Conservation (phyloP, 805 yeast genomes). For the Sporopachydermia lactativora region DNA sequence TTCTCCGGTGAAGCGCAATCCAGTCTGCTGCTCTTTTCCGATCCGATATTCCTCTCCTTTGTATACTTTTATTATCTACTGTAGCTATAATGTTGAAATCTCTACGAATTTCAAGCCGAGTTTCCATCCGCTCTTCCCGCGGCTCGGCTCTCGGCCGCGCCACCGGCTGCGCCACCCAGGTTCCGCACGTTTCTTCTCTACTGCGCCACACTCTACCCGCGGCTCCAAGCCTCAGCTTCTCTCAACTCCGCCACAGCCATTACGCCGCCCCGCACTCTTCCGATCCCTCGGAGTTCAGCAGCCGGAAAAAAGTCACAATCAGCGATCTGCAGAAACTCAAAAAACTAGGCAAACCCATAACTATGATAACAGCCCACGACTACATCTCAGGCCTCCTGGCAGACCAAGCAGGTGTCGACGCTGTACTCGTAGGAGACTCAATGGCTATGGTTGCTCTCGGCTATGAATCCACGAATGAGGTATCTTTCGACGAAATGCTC, state of each 20-base stretch:
- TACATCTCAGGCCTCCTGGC: slow-evolving; percentile 63
- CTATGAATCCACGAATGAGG: slow-evolving; percentile 53
- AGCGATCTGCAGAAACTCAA: slow-evolving; percentile 25
- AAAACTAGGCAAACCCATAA: slow-evolving; percentile 24
- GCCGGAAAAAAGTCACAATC: slow-evolving; percentile 23
- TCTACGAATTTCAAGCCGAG: no score
- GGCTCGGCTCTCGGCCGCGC: no score
- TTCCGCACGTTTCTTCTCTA: no score
- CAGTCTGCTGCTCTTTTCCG: no score
- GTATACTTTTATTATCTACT: no score
- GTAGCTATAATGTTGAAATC: no score
- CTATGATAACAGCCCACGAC: slow-evolving; percentile 78
- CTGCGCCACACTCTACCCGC: no score
- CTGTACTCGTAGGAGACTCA: slow-evolving; percentile 80
- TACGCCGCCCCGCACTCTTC: slow-evolving; percentile 7
- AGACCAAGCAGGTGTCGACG: slow-evolving; percentile 50
- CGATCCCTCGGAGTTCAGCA: slow-evolving; percentile 1
- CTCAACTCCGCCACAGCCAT: slow-evolving; percentile 10
- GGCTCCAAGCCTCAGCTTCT: no score
- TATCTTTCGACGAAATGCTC: slow-evolving; percentile 63
- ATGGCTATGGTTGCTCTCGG: slow-evolving; percentile 88
- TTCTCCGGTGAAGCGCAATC: no score
- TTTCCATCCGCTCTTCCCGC: no score
- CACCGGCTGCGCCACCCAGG: no score
- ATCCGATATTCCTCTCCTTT: no score